Percentiles rank a stretch among this genome's conserved stretches.
phyloP scores from a whole-genome alignment of 179 eudicot genomes.

The Beta lomatogona region DNA sequence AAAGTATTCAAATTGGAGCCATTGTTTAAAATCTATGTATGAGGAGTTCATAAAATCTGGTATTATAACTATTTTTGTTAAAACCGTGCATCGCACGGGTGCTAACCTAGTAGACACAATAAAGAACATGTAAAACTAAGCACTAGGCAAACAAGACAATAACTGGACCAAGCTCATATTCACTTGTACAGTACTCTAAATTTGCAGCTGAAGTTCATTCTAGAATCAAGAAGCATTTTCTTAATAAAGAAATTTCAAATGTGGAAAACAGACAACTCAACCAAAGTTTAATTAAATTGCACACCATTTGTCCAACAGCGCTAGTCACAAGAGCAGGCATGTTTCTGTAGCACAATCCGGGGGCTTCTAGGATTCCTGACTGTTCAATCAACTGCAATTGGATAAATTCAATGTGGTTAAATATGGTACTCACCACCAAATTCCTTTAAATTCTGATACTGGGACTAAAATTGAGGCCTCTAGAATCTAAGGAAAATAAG shows the following conservation, averaged over 20 bases:
- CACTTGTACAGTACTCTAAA: neutral
- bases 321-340: conserved; percentile 61
- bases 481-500: neutral
- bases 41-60: too few species aligned
- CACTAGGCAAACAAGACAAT: neutral
- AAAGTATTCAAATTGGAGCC: too few species aligned
- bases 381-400: conserved; percentile 74
- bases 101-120: neutral
- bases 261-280: neutral
- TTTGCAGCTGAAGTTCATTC: neutral
- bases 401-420: neutral
- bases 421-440: neutral
- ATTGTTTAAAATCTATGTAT: too few species aligned
- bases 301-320: conserved; percentile 89
- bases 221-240: neutral
- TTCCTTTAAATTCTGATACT: conserved; percentile 1
- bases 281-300: neutral
- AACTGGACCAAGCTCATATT: neutral
- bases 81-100: too few species aligned
- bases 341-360: conserved; percentile 49
- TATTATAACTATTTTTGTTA: too few species aligned
- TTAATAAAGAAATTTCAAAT: neutral
- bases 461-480: neutral
- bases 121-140: conserved; percentile 3
- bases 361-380: conserved; percentile 62